Evolutionary conservation across 2,329 filamentous ascomycete species (phyloP), one percentile per base, ranked within the genome.

Genomic region (Parascedosporium putredinis): DNA sequence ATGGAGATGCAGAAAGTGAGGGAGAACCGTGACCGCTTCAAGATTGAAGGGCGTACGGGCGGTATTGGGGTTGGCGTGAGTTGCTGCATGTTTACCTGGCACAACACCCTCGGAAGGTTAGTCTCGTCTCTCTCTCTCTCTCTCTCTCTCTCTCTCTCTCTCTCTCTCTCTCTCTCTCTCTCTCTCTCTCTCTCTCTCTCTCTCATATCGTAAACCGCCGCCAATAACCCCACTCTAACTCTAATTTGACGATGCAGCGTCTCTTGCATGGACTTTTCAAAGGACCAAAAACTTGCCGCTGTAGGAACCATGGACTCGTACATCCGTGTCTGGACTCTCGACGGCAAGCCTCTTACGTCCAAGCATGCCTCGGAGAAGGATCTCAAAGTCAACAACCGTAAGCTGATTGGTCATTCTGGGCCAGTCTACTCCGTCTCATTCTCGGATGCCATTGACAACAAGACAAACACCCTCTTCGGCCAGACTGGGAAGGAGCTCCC

Each of bases 61-160:
- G 91, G 90, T 7, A 78, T 90, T 47, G 88, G 90, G 12, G 81
- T 88, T 50, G 83, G 83, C 23, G 75, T 96, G 52, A 95, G 89
- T 59, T 84, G 94, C 22, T 93, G 88, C 72, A 97, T 97, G 86
- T 96, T 94, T 64, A 98, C 93, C 1, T 95, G 97, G 61, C 93
- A 98, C 71, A 98, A 98, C 65, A 95, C 88, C 0, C 83, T 89
- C 55, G 89, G 95, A 65, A 86, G 81, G 88, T 90, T 69, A 71
- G 79, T 3, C 20, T 29, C 6, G 34, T 54, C 48, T 54, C 23
- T n/a, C n/a, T n/a, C n/a, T n/a, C n/a, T n/a, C n/a, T n/a, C n/a
- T n/a, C n/a, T n/a, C n/a, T n/a, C n/a, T n/a, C n/a, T n/a, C n/a
- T n/a, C n/a, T n/a, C n/a, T n/a, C n/a, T n/a, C n/a, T n/a, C n/a